Evolutionary conservation across 352 stramenopile genomes (phyloP), one percentile per base, ranked within the genome.

Genomic region (Blastocystis hominis): DNA sequence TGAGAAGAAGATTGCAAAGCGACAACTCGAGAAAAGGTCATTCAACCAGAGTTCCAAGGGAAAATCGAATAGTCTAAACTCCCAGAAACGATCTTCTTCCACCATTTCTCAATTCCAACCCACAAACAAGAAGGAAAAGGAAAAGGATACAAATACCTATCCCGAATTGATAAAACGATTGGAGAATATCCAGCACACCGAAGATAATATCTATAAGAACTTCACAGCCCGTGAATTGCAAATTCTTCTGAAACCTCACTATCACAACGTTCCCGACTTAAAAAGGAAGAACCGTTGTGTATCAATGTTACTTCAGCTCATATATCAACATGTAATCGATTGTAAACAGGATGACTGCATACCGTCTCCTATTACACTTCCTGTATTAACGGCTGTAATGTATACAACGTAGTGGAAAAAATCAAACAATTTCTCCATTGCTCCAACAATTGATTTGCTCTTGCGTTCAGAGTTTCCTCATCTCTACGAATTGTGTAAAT

Each of bases 381-480:
- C 66, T 42, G 63, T 75, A 44, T 24, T 5, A 10, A 20, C 46
- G 2, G 24, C 46, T 34, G 7, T 53, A 10, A 3, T 53, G 5
- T 46, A 36, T 55, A 6, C 38, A 6, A 36, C 15, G 24, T 56
- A 77, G 66, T 77, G 24, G 24, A 77, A 77, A 53, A 53, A 34
- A 40, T 36, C 20, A 20, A 54, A 13, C 7, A 20, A 20, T 2
- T 66, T 84, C 46, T 20, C 72, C 17, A 53, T 84, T 7, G 50
- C 72, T 69, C 72, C 72, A 30, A 66, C 72, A 2, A 68, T 84
- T 20, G 72, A 84, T 54, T 47, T 46, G 17, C 50, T 84, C 6
- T 53, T 84, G 15, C 68, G 72, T 46, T 42, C 72, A 1, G 47
- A 66, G 56, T 84, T 84, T 44, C 72, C 72, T 30, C 68, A 38